Conservation (phyloP, 2,329 filamentous ascomycete genomes). For the Fonsecaea pedrosoi region DNA sequence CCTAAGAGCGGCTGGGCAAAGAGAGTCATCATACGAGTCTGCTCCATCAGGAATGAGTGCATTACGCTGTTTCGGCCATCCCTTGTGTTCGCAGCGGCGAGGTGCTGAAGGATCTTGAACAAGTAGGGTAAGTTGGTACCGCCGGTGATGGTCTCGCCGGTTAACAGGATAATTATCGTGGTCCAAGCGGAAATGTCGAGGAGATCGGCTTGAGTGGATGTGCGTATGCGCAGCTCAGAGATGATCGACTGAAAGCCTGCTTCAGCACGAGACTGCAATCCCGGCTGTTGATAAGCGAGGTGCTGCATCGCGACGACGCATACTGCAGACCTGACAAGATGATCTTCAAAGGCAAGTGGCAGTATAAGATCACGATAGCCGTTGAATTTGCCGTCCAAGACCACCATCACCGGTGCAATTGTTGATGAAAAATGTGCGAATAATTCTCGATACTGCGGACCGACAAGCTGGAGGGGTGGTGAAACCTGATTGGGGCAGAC, state of each 20-base stretch:
- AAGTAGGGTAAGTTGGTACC: constrained; percentile 25
- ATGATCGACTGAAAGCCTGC: constrained; percentile 22
- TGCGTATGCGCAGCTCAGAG: constrained; percentile 12
- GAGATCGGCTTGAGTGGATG: constrained; percentile 1
- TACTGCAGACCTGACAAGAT: constrained; percentile 40
- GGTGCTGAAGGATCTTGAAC: constrained; percentile 25
- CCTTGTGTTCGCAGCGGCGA: constrained; percentile 16
- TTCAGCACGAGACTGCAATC: constrained; percentile 30
- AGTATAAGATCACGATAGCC: constrained; percentile 44
- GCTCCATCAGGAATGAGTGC: constrained; percentile 26
- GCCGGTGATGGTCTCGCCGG: constrained; percentile 41
- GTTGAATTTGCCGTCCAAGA: constrained; percentile 42
- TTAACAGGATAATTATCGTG: constrained; percentile 35
- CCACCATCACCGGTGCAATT: constrained; percentile 44
- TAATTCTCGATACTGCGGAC: constrained; percentile 9
- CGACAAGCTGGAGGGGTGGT: constrained; percentile 10
- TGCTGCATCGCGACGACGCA: constrained; percentile 40
- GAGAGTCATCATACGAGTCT: constrained; percentile 29
- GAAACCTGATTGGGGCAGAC: background rate
- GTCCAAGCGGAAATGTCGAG: constrained; percentile 25
- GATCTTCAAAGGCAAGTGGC: constrained; percentile 41
- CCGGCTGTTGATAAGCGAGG: constrained; percentile 29
- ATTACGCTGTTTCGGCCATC: constrained; percentile 21
- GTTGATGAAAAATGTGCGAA: constrained; percentile 37
- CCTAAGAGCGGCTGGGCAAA: constrained; percentile 37